These are phyloP conservation scores for Cladosporium colombiae DNA, from an alignment of 2,329 filamentous ascomycete species.

Conservation along the genomic window DNA sequence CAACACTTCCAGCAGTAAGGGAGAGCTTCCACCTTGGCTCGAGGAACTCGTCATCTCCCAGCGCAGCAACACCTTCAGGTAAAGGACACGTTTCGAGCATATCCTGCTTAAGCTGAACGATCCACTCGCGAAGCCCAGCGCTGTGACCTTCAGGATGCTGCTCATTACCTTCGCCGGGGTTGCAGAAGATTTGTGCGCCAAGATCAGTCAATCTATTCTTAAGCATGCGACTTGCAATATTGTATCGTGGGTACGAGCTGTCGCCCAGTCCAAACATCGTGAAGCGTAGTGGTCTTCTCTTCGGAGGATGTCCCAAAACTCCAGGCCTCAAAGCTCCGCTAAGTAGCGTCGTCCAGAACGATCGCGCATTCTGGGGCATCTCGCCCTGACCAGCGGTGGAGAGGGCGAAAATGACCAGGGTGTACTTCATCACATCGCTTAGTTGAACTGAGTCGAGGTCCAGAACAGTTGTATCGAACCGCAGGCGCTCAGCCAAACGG, in stretches of 20 bases:
- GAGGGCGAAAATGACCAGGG: conserved; percentile 73
- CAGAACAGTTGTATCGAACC: conserved; percentile 72
- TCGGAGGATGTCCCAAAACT: conserved; percentile 56
- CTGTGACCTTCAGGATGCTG: conserved; percentile 85
- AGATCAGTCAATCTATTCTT: conserved; percentile 81
- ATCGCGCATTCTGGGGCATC: conserved; percentile 76
- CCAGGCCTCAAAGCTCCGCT: conserved; percentile 73
- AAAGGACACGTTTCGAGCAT: conserved; percentile 70
- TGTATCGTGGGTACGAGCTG: conserved; percentile 90
- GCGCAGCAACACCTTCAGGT: conserved; percentile 64
- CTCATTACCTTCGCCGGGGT: conserved; percentile 85
- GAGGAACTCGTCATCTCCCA: conserved; percentile 72
- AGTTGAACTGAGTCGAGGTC: conserved; percentile 76
- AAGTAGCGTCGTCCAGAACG: conserved; percentile 83
- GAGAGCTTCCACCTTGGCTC: conserved; percentile 70
- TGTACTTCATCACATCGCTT: conserved; percentile 47
- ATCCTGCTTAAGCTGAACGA: conserved; percentile 62
- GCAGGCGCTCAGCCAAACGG: conserved; percentile 71
- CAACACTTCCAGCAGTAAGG: not conserved
- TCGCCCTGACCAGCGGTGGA: conserved; percentile 96
- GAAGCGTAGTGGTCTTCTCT: conserved; percentile 63
- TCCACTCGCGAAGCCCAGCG: conserved; percentile 39
- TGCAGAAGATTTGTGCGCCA: conserved; percentile 74
- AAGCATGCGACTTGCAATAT: conserved; percentile 88
- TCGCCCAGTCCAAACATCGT: conserved; percentile 90